These are phyloP conservation scores for Colletotrichum sp. DNA, from an alignment of 2,329 filamentous ascomycete species.

Conservation along the genomic window DNA sequence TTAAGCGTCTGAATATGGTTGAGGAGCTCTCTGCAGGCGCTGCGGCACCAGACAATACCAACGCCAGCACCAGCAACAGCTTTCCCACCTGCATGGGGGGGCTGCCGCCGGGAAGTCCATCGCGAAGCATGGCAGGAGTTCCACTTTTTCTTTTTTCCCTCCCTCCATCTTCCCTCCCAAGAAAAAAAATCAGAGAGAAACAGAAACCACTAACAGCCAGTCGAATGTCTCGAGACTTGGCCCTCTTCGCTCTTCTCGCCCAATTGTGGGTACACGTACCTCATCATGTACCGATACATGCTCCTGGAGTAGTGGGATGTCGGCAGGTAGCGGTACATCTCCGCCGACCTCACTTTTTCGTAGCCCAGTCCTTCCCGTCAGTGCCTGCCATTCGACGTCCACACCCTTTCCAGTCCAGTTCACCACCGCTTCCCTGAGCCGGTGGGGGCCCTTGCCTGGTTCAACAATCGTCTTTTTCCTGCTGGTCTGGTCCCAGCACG, in stretches of 20 bases:
- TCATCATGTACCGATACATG: background rate
- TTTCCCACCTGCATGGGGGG: constrained; percentile 20
- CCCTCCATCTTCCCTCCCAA: background rate
- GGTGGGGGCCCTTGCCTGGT: constrained; percentile 21
- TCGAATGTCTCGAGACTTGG: constrained; percentile 11
- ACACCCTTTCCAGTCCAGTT: background rate
- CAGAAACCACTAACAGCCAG: constrained; percentile 2
- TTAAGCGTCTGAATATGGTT: constrained; percentile 46
- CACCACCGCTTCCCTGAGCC: constrained; percentile 19
- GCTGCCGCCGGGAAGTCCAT: background rate
- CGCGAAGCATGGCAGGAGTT: background rate
- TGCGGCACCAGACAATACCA: constrained; percentile 23
- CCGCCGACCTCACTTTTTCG: background rate
- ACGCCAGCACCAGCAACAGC: background rate
- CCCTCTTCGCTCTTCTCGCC: background rate
- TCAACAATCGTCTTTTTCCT: constrained; percentile 24
- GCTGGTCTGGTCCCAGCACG: background rate
- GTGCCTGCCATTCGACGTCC: background rate
- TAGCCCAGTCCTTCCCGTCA: background rate
- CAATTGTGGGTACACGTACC: background rate
- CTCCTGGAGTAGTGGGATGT: background rate
- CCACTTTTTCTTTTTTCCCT: constrained; percentile 6
- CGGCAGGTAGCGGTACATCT: constrained; percentile 2
- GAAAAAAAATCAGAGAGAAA: background rate
- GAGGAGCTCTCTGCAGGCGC: constrained; percentile 39